A percentile compares a stretch with the other conserved stretches of the same genome.
These are phyloP conservation scores for Brassica rapa DNA, from an alignment of 345 rosid species.

Conservation along the genomic window DNA sequence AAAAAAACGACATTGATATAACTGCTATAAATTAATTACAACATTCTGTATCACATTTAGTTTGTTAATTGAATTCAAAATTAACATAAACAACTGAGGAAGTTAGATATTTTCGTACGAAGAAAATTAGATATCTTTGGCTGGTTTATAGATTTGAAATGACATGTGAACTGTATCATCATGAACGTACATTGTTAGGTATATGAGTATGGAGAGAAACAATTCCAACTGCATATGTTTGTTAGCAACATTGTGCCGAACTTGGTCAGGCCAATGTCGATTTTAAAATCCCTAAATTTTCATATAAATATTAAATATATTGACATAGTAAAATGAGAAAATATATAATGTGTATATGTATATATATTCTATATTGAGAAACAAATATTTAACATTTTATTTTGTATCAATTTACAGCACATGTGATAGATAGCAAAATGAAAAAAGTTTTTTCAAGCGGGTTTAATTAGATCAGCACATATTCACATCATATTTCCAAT, in stretches of 20 bases:
- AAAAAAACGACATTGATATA: background rate
- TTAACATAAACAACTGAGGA: background rate
- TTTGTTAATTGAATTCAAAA: background rate
- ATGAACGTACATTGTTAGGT: conserved; percentile 39
- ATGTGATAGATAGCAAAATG: background rate
- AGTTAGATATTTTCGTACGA: background rate
- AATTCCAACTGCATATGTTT: conserved; percentile 25
- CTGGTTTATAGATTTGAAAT: conserved; percentile 25
- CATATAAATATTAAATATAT: background rate
- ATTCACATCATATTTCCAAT: background rate
- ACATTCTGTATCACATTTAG: background rate
- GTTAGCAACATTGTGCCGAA: conserved; percentile 21
- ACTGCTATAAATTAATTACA: background rate
- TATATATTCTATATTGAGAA: background rate
- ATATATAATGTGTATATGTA: no score
- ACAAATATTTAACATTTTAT: background rate
- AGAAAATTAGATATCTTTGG: conserved; percentile 13
- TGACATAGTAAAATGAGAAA: background rate
- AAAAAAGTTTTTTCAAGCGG: background rate
- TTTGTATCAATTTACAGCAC: background rate
- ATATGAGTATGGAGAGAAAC: conserved; percentile 28
- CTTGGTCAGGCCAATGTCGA: conserved; percentile 35
- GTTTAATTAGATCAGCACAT: background rate
- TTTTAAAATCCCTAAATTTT: conserved; percentile 4
- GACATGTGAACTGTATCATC: conserved; percentile 38